Percentiles rank a stretch among this genome's conserved stretches.
Conservation (phyloP, 257 asterid species). For the Petunia axillaris region DNA sequence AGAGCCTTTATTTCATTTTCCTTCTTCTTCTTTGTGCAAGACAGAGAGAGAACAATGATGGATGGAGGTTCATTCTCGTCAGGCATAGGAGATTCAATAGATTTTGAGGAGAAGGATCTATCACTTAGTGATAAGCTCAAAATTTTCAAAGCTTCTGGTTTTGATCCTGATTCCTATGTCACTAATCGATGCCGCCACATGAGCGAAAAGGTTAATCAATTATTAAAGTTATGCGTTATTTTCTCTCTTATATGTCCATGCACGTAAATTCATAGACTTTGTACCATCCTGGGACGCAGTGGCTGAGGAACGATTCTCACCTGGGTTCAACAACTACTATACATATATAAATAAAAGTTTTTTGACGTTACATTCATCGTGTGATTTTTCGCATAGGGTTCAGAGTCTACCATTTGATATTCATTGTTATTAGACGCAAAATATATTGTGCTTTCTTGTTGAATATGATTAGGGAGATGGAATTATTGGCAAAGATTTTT, state of each 20-base stretch:
- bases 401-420: background rate
- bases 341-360: too few species aligned
- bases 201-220: constrained; percentile 64
- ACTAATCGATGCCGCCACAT: constrained; percentile 59
- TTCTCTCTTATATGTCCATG: background rate
- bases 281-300: too few species aligned
- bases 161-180: constrained; percentile 66
- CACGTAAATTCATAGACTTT: background rate
- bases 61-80: constrained; percentile 60
- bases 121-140: constrained; percentile 77
- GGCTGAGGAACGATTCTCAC: too few species aligned
- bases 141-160: constrained; percentile 62
- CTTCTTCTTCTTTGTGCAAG: too few species aligned
- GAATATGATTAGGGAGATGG: background rate
- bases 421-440: background rate
- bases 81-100: constrained; percentile 57
- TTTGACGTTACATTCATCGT: too few species aligned
- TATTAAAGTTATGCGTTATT: background rate
- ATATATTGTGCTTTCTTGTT: background rate
- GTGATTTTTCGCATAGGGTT: too few species aligned
- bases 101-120: constrained; percentile 64
- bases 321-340: too few species aligned
- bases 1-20: too few species aligned
- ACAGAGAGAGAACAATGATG: constrained; percentile 26
- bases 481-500: background rate